Conservation (phyloP, 2,329 filamentous ascomycete genomes). For the Pestalotiopsis sp. region DNA sequence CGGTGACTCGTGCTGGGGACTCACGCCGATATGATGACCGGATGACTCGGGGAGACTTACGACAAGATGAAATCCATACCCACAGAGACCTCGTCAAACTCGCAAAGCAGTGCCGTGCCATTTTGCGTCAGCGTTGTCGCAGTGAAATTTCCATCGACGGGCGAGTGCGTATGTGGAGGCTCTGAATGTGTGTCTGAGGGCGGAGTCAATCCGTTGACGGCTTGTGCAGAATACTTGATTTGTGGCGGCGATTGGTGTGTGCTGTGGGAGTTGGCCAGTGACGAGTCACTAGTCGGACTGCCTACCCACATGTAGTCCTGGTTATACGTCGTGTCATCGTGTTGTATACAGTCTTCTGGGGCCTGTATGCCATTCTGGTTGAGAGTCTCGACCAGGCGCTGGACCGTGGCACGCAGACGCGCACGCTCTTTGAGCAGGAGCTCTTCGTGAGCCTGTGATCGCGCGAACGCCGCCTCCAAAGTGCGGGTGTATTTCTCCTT, state of each 20-base stretch:
- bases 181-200: background rate
- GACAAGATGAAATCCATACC: slow-evolving; percentile 13
- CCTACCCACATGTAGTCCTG: slow-evolving; percentile 7
- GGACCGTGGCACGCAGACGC: background rate
- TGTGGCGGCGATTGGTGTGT: background rate
- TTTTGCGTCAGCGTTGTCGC: background rate
- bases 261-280: background rate
- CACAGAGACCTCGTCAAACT: slow-evolving; percentile 1
- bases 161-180: background rate
- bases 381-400: background rate
- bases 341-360: background rate
- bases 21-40: background rate
- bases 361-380: slow-evolving; percentile 3
- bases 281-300: background rate
- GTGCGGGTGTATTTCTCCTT: slow-evolving; percentile 9
- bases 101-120: background rate
- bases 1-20: no score
- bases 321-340: background rate
- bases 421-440: background rate
- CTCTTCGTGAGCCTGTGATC: background rate
- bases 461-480: background rate
- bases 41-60: background rate
- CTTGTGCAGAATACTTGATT: background rate
- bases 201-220: background rate
- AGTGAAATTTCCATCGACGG: background rate